Percentiles rank a stretch among this genome's conserved stretches.
These are phyloP conservation scores for Coelastrella sp. DNA, from an alignment of 139 green algal genomes.

Conservation along the genomic window DNA sequence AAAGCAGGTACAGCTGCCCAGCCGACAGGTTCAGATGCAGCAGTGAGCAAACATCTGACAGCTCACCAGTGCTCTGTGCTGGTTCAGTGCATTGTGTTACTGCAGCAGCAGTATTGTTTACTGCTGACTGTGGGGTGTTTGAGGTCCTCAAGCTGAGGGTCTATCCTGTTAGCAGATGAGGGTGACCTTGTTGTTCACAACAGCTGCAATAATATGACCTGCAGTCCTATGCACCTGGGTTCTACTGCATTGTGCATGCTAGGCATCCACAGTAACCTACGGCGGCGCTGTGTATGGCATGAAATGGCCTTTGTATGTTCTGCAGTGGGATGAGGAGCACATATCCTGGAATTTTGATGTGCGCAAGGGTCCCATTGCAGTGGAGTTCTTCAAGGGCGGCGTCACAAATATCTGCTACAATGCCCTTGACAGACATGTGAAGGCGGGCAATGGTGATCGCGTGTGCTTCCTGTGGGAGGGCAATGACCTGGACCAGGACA, in stretches of 20 bases:
- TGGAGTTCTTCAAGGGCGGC: constrained; percentile 79
- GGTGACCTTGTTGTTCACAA: too few species aligned
- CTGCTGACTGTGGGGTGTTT: too few species aligned
- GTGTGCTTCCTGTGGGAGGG: constrained; percentile 86
- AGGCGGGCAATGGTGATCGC: neutral
- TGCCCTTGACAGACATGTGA: constrained; percentile 78
- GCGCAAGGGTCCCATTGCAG: constrained; percentile 74
- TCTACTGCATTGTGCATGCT: neutral
- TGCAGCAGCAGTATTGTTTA: too few species aligned
- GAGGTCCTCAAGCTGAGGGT: too few species aligned
- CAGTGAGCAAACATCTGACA: too few species aligned
- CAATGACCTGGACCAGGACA: constrained; percentile 71
- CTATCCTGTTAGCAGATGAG: too few species aligned
- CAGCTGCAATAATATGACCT: neutral
- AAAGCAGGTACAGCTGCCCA: constrained; percentile 53
- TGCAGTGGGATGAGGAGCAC: constrained; percentile 51
- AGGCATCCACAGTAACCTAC: neutral
- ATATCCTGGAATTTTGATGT: constrained; percentile 82
- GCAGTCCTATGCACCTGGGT: neutral
- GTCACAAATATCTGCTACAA: constrained; percentile 91
- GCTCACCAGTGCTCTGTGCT: too few species aligned
- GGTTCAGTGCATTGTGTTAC: too few species aligned
- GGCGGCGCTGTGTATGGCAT: neutral
- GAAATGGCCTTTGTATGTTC: neutral
- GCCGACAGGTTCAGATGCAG: too few species aligned